Evolutionary conservation across 2,329 filamentous ascomycete species (phyloP), one percentile per base, ranked within the genome.

Genomic region (Microsporum audouinii): DNA sequence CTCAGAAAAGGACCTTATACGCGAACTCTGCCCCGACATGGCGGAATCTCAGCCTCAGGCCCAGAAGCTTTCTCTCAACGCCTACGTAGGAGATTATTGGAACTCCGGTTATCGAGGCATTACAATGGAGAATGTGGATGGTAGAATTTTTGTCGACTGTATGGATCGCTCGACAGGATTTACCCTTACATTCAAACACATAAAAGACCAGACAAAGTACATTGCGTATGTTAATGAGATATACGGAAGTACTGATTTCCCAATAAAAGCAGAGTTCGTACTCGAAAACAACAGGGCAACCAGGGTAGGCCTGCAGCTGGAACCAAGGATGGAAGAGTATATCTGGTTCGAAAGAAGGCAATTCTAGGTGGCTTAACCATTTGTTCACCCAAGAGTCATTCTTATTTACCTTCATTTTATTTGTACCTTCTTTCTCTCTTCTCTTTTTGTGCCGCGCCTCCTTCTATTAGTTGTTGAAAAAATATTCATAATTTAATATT

Each of bases 131-230:
- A 62, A 68, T 29, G 66, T 62, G 57, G 66, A 69, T n/a, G 62
- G 63, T 2, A 33, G 59, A 43, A 63, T 74, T 2, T 72, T 71
- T 55, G 63, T 73, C 31, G 69, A 74, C 60, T 70, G 69, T 23
- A 67, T 63, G 5, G 72, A 74, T 64, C 67, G 72, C 5, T 70
- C 69, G 1, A 66, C 68, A 57, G 65, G 66, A 5, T 72, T 71
- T 60, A 67, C 64, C 6, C 58, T 73, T n/a, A 66, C 57, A 2
- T 70, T 73, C 34, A 69, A 73, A 31, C 70, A 73, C 62, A 55
- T 72, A 43, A 55, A 59, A 17, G 62, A 66, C 27, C 64, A 69
- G 59, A 69, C 63, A 4, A 64, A 67, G 33, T 72, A 66, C 61
- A 61, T 69, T 41, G 70, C 66, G 1, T 66, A 66, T 63, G 45